phyloP scores from a whole-genome alignment of 2,329 filamentous ascomycete genomes.

The Meredithiella fracta region DNA sequence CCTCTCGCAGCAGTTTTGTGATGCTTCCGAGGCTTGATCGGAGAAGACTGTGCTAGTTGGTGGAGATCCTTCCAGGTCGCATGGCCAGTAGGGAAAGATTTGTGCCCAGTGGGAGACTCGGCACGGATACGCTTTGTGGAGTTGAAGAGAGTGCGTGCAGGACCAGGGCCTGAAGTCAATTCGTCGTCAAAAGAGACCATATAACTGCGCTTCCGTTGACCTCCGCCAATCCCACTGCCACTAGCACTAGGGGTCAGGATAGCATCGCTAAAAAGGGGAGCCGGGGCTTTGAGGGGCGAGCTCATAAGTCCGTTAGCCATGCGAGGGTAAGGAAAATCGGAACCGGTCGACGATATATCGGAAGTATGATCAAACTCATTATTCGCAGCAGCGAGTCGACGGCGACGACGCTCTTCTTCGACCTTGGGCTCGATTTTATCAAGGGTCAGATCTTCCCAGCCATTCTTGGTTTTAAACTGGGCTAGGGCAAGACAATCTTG shows the following conservation, averaged over 20 bases:
- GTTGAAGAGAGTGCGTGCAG: conserved; percentile 25
- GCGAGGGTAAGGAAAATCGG: conserved; percentile 52
- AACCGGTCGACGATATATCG: conserved; percentile 72
- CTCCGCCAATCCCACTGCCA: conserved; percentile 31
- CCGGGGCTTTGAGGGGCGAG: conserved; percentile 56
- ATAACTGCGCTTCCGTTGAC: conserved; percentile 46
- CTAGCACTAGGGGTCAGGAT: conserved; percentile 49
- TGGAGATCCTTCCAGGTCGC: conserved; percentile 61
- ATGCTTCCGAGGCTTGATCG: conserved; percentile 44
- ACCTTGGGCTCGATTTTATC: conserved; percentile 73
- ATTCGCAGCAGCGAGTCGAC: conserved; percentile 31
- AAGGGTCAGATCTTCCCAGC: conserved; percentile 79
- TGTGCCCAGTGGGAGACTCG: conserved; percentile 39
- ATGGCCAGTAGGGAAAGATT: conserved; percentile 36
- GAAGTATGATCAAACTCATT: conserved; percentile 60
- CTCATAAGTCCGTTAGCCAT: conserved; percentile 52
- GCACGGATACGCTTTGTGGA: conserved; percentile 55
- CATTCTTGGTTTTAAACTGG: conserved; percentile 93
- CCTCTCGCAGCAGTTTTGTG: conserved; percentile 3
- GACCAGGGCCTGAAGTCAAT: conserved; percentile 17
- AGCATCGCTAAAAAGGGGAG: conserved; percentile 67
- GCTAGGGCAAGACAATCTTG: conserved; percentile 90
- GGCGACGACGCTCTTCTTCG: conserved; percentile 61
- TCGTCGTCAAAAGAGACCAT: conserved; percentile 40
- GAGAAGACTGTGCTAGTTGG: conserved; percentile 70